Base-by-base conservation (phyloP, 2,329 filamentous ascomycete species). In the Leptographium wingfieldii region DNA sequence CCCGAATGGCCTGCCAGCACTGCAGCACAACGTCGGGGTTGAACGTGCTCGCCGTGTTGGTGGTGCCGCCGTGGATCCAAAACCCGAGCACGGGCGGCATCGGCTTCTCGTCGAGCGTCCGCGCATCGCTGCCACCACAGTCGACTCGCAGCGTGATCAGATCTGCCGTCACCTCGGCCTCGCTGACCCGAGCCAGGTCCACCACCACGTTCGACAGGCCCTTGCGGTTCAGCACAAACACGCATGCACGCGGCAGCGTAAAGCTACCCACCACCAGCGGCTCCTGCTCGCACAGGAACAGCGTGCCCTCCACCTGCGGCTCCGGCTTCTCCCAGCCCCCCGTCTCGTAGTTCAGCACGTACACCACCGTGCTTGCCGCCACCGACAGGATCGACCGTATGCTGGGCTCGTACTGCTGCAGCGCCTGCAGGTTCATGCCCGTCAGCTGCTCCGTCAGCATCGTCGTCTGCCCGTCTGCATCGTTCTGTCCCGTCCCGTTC, bases 301-400 rank as follows among this genome's bases (percentile, higher is more conserved):
- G 77, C 14, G 90, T 88, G 48, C 94, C 94, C 73, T 96, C 92
- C 12, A 92, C 81, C 49, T 57, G 60, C 35, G 63, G 63, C 60
- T 86, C 88, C 54, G 82, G 82, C 76, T 95, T 95, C 69, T 94
- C 88, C 94, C 94, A 97, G 62, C 77, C 74, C 58, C 81, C 76
- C 3, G 83, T 79, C 5, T 78, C 73, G 55, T 82, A 77, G 63
- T 80, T 82, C 74, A 95, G 94, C 55, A 81, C 82, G 77, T 96
- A 97, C 65, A 96, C 81, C 43, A 94, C 89, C 31, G 88, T 88
- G 68, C 92, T 95, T 38, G 88, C 86, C 6, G 90, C 90, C 65
- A 94, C 87, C 63, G 87, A 86, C 64, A 90, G 78, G 69, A 96
- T 90, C 58, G 79, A 76, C 61, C 78, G 77, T 64, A 96, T 83